phyloP scores from a whole-genome alignment of 2,329 filamentous ascomycete species.

The Hypoxylon sp. region DNA sequence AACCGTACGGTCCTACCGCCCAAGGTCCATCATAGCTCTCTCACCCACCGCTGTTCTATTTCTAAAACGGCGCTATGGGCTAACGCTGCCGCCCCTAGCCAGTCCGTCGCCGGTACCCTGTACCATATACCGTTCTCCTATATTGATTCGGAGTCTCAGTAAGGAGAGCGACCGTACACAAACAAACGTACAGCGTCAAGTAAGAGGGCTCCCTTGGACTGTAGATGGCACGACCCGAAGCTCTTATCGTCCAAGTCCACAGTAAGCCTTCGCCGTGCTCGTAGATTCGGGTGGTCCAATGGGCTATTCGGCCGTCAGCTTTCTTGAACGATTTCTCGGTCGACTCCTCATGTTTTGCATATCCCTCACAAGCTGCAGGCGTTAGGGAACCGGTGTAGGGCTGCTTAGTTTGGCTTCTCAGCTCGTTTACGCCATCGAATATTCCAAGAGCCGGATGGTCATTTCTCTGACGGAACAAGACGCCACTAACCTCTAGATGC shows the following conservation, averaged over 20 bases:
- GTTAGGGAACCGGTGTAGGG: constrained; percentile 38
- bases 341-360: constrained; percentile 37
- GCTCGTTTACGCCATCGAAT: constrained; percentile 34
- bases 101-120: constrained; percentile 13
- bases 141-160: neutral
- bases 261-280: constrained; percentile 22
- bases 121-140: neutral
- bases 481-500: constrained; percentile 33
- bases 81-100: constrained; percentile 9
- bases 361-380: constrained; percentile 34
- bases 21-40: constrained; percentile 28
- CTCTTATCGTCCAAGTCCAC: constrained; percentile 19
- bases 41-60: constrained; percentile 23
- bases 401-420: constrained; percentile 32
- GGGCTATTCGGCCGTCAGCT: constrained; percentile 28
- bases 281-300: constrained; percentile 28
- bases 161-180: constrained; percentile 24
- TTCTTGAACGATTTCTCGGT: constrained; percentile 26
- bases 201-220: constrained; percentile 25
- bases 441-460: constrained; percentile 24
- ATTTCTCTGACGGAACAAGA: constrained; percentile 25
- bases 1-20: constrained; percentile 21
- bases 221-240: constrained; percentile 7
- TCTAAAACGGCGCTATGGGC: constrained; percentile 10
- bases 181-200: constrained; percentile 9